phyloP scores from a whole-genome alignment of 306 rosid species.

The Begonia loranthoides region DNA sequence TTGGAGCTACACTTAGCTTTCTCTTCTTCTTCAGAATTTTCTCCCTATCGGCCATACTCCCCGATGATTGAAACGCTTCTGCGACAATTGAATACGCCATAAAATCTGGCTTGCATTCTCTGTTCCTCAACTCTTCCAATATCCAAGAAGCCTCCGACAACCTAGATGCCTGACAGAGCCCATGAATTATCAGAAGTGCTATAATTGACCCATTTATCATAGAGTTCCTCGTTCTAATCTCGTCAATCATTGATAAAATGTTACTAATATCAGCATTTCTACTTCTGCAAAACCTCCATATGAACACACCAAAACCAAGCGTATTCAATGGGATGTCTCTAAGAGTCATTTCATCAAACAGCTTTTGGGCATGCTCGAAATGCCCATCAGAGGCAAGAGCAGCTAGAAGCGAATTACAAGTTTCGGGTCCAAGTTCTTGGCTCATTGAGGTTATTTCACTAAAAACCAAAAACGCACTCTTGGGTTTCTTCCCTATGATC shows the following conservation, averaged over 20 bases:
- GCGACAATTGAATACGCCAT: constrained; percentile 79
- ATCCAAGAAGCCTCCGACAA: constrained; percentile 42
- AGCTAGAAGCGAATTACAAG: constrained; percentile 55
- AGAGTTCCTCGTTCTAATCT: constrained; percentile 26
- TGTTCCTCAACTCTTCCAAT: constrained; percentile 50
- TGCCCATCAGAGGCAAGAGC: constrained; percentile 54
- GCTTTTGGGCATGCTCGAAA: constrained; percentile 33
- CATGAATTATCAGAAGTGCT: constrained; percentile 54
- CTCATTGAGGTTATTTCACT: constrained; percentile 9
- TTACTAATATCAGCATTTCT: constrained; percentile 24
- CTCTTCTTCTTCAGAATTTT: constrained; percentile 82
- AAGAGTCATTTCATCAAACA: constrained; percentile 50
- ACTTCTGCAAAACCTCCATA: constrained; percentile 44
- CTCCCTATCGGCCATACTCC: constrained; percentile 45
- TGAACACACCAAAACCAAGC: constrained; percentile 68
- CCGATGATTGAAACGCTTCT: constrained; percentile 26
- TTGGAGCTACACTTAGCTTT: constrained; percentile 84
- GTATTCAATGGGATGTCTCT: constrained; percentile 38
- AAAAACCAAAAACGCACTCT: constrained; percentile 39
- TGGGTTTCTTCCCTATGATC: constrained; percentile 31
- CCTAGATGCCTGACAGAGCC: constrained; percentile 46
- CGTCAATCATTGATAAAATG: constrained; percentile 35
- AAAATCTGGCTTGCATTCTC: constrained; percentile 84
- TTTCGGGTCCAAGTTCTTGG: constrained; percentile 27
- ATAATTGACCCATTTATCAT: constrained; percentile 60